A percentile compares a stretch with the other conserved stretches of the same genome.
These are phyloP conservation scores for Monosporascus sp. DNA, from an alignment of 2,329 filamentous ascomycete genomes.

Conservation along the genomic window DNA sequence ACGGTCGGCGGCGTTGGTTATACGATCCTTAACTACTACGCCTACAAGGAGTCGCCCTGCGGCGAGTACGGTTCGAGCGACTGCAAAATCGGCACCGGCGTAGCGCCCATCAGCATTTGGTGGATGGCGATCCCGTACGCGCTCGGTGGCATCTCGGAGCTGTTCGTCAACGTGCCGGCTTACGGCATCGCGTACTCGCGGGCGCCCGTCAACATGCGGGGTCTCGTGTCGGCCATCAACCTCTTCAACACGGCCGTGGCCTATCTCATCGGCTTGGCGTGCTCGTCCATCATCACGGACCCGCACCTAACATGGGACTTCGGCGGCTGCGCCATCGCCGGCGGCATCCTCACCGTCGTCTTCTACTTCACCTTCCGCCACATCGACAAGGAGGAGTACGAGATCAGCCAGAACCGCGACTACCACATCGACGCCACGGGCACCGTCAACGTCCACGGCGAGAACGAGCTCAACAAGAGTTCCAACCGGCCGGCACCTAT, in stretches of 20 bases:
- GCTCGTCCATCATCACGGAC: slow-evolving; percentile 41
- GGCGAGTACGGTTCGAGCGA: slow-evolving; percentile 34
- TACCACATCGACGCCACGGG: slow-evolving; percentile 31
- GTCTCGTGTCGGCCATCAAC: slow-evolving; percentile 45
- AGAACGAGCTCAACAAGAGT: slow-evolving; percentile 35
- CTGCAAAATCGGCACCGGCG: slow-evolving; percentile 29
- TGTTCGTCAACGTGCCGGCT: slow-evolving; percentile 48
- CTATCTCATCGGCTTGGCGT: slow-evolving; percentile 40
- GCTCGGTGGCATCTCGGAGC: slow-evolving; percentile 42
- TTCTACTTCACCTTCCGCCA: slow-evolving; percentile 44
- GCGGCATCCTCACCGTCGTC: slow-evolving; percentile 35
- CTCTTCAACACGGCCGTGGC: slow-evolving; percentile 42
- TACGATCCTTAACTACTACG: slow-evolving; percentile 36
- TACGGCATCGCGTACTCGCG: slow-evolving; percentile 48
- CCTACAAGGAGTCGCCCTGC: slow-evolving; percentile 37
- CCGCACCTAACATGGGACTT: slow-evolving; percentile 47
- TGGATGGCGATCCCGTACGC: slow-evolving; percentile 53
- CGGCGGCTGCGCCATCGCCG: slow-evolving; percentile 41
- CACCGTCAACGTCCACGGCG: slow-evolving; percentile 35
- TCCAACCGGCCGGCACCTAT: slow-evolving; percentile 25
- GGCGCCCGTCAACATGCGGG: slow-evolving; percentile 46
- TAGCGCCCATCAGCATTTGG: slow-evolving; percentile 46
- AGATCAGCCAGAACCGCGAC: slow-evolving; percentile 32
- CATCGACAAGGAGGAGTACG: slow-evolving; percentile 42
- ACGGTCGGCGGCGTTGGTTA: slow-evolving; percentile 40